Percentiles rank a stretch among this genome's conserved stretches.
Evolutionary conservation across 2,329 filamentous ascomycete genomes (phyloP).

Genomic region (Colletotrichum abscissum): DNA sequence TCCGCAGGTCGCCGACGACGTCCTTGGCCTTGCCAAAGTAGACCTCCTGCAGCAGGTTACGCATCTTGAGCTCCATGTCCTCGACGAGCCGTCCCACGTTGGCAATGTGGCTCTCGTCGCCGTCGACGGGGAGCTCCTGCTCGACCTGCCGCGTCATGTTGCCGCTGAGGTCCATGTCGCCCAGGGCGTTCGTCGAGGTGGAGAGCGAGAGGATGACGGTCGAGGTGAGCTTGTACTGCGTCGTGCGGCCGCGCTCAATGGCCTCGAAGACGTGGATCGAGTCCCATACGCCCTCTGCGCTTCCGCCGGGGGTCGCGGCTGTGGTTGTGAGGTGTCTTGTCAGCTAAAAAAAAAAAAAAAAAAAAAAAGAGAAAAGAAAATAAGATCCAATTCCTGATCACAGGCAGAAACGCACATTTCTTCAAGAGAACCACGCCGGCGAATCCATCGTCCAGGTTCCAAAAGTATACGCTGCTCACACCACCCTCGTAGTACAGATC

Average conservation of each 20-base stretch:
- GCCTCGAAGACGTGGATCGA: constrained; percentile 99
- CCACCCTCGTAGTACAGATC: constrained; percentile 98
- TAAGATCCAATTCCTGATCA: neutral
- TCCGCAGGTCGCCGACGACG: constrained; percentile 94
- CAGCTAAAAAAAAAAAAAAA: neutral
- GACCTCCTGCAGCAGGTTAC: constrained; percentile 96
- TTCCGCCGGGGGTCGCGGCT: constrained; percentile 75
- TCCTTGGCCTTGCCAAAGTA: constrained; percentile 99
- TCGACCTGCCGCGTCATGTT: constrained; percentile 99
- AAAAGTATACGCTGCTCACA: constrained; percentile 96
- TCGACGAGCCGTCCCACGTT: constrained; percentile 96
- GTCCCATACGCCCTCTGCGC: constrained; percentile 89
- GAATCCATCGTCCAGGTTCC: constrained; percentile 98
- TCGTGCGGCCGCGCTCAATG: constrained; percentile 88
- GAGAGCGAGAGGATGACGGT: constrained; percentile 94
- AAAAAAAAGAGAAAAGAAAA: neutral
- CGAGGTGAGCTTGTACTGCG: constrained; percentile 97
- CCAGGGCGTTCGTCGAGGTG: constrained; percentile 68
- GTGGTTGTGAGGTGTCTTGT: neutral
- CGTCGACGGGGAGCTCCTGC: constrained; percentile 88
- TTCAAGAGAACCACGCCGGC: constrained; percentile 95
- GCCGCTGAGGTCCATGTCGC: constrained; percentile 90
- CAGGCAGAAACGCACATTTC: constrained; percentile 71
- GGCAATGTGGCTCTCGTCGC: constrained; percentile 91
- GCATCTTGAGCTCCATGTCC: constrained; percentile 99